Evolutionary conservation across 1,284 basidiomycete genomes (phyloP), one percentile per base, ranked within the genome.

Genomic region (Sporisorium iseilematis-ciliati): DNA sequence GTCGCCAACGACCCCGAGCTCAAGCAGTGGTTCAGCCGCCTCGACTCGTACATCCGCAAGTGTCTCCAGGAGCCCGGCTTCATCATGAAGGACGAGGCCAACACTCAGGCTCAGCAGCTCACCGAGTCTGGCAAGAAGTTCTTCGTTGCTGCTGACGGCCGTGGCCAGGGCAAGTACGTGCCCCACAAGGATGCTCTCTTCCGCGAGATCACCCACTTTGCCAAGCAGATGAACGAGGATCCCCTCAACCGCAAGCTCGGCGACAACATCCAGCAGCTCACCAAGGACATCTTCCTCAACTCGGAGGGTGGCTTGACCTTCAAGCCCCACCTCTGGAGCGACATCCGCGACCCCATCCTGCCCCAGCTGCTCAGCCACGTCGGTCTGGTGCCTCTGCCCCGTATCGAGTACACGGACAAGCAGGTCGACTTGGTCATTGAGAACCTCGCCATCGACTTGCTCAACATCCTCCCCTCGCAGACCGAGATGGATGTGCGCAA

Each of bases 371-470:
- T 95, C 83, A 88, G 91, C 56, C 72, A 79, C 67, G 59, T 75
- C 70, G 93, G 93, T 23, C 94, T 94, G 85, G 87, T 98, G 60
- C 95, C 95, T 25, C 94, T 97, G 75, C 81, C 81, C 25, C 75
- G 81, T 41, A 82, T 82, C 69, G 81, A 82, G 69, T 82, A 77
- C 77, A 75, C 74, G 41, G 81, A 82, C 72, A 70, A 77, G 65
- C 69, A 65, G 66, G 76, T 94, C 93, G 80, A 82, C 74, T 55
- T 82, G 40, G 93, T 97, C 65, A 90, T 97, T 68, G 95, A 98
- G 89, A 96, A 97, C 86, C 89, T 97, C 33, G 91, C 93, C 4
- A 89, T 97, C 20, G 92, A 93, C 69, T 92, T 93, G 29, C 90
- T 91, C 65, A 88, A 88, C 86, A 79, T 86, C 42, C 78, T 87